Evolutionary conservation across 2,329 filamentous ascomycete genomes (phyloP), one percentile per base, ranked within the genome.

Genomic region (Xylaria multiplex): DNA sequence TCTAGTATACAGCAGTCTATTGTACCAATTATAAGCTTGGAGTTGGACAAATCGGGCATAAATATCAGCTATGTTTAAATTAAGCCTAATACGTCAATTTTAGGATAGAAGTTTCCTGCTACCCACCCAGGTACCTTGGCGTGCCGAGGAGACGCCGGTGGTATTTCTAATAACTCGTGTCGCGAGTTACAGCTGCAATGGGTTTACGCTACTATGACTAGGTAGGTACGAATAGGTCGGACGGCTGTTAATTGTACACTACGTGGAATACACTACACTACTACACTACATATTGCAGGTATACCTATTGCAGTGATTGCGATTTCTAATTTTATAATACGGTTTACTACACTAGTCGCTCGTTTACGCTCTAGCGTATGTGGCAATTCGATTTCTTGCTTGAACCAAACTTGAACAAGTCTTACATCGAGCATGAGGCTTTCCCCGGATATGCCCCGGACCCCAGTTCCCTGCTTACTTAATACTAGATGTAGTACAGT

Each of bases 381-480:
- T 35, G 8, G 32, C 32, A 35, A 35, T 35, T 35, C 32, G 43
- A n/a, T n/a, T 16, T 7, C 40, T 43, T n/a, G 14, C 40, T 16
- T 16, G 40, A 43, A n/a, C 16, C n/a, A 43, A 11, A 19, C 19
- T 19, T 19, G 19, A 40, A 40, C 35, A 22, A 3, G n/a, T 52
- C 22, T 30, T 52, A 35, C 30, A 24, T 3, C 22, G 32, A 54
- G 19, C 37, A 14, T 40, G 37, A 40, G 19, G 22, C 19, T 42
- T 22, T 42, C 32, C 52, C 35, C 52, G 52, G 52, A 54, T 54
- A 22, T 9, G 19, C 32, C 50, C 52, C 52, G 52, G 52, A 27
- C 35, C 52, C 52, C 19, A 22, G 52, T 13, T 42, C 52, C 35
- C 52, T 54, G 52, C 52, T 27, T 7, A 2, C 27, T 27, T 27